Evolutionary conservation across 2,329 filamentous ascomycete species (phyloP).

Genomic region (Annulohypoxylon truncatum): DNA sequence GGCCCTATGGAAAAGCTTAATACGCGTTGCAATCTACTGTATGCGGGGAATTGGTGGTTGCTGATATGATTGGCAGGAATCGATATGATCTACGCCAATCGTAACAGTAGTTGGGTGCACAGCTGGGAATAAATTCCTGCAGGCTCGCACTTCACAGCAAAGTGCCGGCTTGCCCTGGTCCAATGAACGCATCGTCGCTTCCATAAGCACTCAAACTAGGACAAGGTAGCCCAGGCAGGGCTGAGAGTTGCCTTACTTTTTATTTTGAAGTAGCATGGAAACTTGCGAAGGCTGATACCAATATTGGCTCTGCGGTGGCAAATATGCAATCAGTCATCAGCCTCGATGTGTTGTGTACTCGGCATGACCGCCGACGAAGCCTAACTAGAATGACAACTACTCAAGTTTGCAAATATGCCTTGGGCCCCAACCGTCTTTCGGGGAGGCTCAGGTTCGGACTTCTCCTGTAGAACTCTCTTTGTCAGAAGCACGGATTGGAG

Average conservation of each 20-base stretch:
- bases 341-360: not conserved
- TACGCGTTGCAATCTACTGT: too few relatives aligned
- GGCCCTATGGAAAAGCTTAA: too few relatives aligned
- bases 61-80: not conserved
- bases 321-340: not conserved
- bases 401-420: not conserved
- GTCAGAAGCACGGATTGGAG: not conserved
- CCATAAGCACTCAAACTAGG: too few relatives aligned
- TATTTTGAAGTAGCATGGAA: not conserved
- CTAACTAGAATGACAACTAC: too few relatives aligned
- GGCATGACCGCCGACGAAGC: not conserved
- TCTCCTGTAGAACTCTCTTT: not conserved
- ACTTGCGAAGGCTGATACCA: too few relatives aligned
- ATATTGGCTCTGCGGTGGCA: not conserved
- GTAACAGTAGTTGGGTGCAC: not conserved
- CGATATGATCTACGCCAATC: not conserved
- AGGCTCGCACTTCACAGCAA: too few relatives aligned
- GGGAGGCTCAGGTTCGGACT: not conserved
- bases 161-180: too few relatives aligned
- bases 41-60: too few relatives aligned
- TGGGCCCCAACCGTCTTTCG: not conserved
- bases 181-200: too few relatives aligned
- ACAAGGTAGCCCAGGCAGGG: too few relatives aligned
- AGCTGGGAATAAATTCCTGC: not conserved
- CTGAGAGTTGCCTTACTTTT: not conserved